Percentiles rank a stretch among this genome's conserved stretches.
Evolutionary conservation across 1,284 basidiomycete species (phyloP).

Genomic region (Moniliophthora roreri): DNA sequence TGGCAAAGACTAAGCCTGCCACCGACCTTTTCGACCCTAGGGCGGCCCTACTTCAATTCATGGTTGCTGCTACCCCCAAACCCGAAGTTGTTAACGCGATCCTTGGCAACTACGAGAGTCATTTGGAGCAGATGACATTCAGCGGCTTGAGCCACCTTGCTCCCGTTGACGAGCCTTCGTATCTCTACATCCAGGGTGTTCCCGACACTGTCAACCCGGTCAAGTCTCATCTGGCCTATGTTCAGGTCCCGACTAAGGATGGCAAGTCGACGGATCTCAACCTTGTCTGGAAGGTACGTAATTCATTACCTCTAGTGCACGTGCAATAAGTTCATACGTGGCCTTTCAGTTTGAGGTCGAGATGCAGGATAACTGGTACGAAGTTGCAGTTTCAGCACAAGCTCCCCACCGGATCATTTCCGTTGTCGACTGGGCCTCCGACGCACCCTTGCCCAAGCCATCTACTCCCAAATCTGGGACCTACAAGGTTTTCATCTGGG

Average conservation of each 20-base stretch:
- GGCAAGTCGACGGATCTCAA: constrained; percentile 54
- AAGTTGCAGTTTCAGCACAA: constrained; percentile 64
- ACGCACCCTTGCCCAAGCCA: constrained; percentile 53
- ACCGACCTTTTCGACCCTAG: constrained; percentile 42
- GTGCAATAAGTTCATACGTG: constrained; percentile 12
- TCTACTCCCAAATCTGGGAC: constrained; percentile 40
- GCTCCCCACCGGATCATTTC: constrained; percentile 72
- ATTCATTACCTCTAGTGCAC: too few species aligned
- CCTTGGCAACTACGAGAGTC: constrained; percentile 45
- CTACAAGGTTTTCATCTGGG: constrained; percentile 76
- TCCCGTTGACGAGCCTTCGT: constrained; percentile 37
- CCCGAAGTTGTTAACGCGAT: constrained; percentile 49
- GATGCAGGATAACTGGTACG: constrained; percentile 87
- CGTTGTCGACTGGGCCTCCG: constrained; percentile 83
- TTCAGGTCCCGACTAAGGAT: constrained; percentile 64
- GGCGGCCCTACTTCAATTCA: constrained; percentile 71
- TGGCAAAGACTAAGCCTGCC: constrained; percentile 19
- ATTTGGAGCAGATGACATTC: constrained; percentile 51
- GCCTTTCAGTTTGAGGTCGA: constrained; percentile 76
- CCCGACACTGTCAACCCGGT: constrained; percentile 75
- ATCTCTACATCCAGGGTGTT: constrained; percentile 53
- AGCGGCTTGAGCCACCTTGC: constrained; percentile 51
- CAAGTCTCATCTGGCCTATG: constrained; percentile 68
- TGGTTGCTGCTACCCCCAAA: constrained; percentile 71
- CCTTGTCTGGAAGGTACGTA: constrained; percentile 69